Evolutionary conservation across 2,329 filamentous ascomycete genomes (phyloP).

Genomic region (Onygenales sp.): DNA sequence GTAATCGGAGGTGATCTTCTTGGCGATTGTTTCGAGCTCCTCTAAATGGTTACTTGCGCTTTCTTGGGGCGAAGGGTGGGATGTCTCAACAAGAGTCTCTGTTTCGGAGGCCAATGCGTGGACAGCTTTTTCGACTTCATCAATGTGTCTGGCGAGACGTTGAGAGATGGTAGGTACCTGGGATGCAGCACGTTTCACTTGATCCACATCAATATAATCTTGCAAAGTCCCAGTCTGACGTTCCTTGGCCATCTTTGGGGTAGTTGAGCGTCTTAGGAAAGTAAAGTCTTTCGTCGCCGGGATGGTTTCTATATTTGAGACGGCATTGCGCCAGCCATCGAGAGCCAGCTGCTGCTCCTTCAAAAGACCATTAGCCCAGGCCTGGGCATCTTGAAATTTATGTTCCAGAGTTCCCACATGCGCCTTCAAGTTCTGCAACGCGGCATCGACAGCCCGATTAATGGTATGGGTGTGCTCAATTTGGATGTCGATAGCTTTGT

Average conservation of each 20-base stretch:
- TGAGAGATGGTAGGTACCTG: slow-evolving; percentile 50
- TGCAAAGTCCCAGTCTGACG: slow-evolving; percentile 51
- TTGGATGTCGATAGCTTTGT: slow-evolving; percentile 49
- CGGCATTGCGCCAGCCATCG: slow-evolving; percentile 33
- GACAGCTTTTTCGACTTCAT: slow-evolving; percentile 52
- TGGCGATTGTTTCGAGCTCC: slow-evolving; percentile 77
- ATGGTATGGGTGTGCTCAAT: slow-evolving; percentile 43
- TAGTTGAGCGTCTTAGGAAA: slow-evolving; percentile 30
- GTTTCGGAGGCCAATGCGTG: slow-evolving; percentile 51
- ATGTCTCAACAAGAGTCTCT: slow-evolving; percentile 23
- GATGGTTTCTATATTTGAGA: slow-evolving; percentile 29
- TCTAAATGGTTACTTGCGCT: slow-evolving; percentile 63
- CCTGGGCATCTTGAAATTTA: slow-evolving; percentile 36
- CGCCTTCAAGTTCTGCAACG: slow-evolving; percentile 61
- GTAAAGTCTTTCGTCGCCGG: slow-evolving; percentile 35
- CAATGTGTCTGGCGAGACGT: slow-evolving; percentile 51
- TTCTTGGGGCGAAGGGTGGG: slow-evolving; percentile 46
- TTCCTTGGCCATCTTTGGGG: slow-evolving; percentile 33
- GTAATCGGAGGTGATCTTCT: slow-evolving; percentile 80
- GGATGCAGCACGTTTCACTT: slow-evolving; percentile 61
- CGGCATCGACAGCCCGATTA: slow-evolving; percentile 65
- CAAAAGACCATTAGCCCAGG: slow-evolving; percentile 36
- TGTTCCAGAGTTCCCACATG: slow-evolving; percentile 37
- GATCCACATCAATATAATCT: slow-evolving; percentile 66
- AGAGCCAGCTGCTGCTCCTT: slow-evolving; percentile 35